phyloP scores from a whole-genome alignment of 176 grass and related monocot species.

The Triticum dicoccoides region DNA sequence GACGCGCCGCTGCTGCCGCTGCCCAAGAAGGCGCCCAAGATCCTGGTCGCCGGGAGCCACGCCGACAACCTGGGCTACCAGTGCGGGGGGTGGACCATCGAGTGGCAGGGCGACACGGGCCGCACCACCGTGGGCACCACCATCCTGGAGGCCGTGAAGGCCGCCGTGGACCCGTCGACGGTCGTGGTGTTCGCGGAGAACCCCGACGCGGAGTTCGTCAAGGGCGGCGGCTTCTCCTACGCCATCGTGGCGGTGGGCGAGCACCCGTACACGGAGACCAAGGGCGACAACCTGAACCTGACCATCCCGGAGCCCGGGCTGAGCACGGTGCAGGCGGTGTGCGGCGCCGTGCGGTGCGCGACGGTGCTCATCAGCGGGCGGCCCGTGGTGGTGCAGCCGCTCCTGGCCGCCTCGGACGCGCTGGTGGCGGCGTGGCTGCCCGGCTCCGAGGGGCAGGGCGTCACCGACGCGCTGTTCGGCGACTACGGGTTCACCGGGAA shows the following conservation, averaged over 20 bases:
- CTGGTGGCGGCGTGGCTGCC: slow-evolving; percentile 87
- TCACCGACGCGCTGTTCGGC: slow-evolving; percentile 77
- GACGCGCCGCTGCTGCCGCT: slow-evolving; percentile 59
- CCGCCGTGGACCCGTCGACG: slow-evolving; percentile 74
- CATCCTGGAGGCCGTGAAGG: slow-evolving; percentile 71
- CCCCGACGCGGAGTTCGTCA: slow-evolving; percentile 61
- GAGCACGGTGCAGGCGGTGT: slow-evolving; percentile 66
- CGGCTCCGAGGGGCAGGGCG: slow-evolving; percentile 68
- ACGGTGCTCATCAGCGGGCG: slow-evolving; percentile 70
- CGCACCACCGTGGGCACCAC: slow-evolving; percentile 74
- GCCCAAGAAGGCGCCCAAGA: slow-evolving; percentile 76
- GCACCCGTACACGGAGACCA: slow-evolving; percentile 73
- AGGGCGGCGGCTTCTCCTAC: slow-evolving; percentile 64
- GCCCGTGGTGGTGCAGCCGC: slow-evolving; percentile 80
- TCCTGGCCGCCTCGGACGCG: slow-evolving; percentile 48
- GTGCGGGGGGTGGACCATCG: slow-evolving; percentile 91
- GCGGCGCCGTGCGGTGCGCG: slow-evolving; percentile 48
- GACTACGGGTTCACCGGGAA: slow-evolving; percentile 80
- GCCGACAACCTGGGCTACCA: slow-evolving; percentile 94
- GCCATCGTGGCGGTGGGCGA: slow-evolving; percentile 79
- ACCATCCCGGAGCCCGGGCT: slow-evolving; percentile 76
- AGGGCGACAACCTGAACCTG: slow-evolving; percentile 84
- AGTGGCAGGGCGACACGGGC: slow-evolving; percentile 74
- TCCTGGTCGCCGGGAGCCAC: slow-evolving; percentile 81
- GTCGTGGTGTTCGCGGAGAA: slow-evolving; percentile 69